Evolutionary conservation across 2,329 filamentous ascomycete species (phyloP), one percentile per base, ranked within the genome.

Genomic region (Alternaria novae-zelandiae): DNA sequence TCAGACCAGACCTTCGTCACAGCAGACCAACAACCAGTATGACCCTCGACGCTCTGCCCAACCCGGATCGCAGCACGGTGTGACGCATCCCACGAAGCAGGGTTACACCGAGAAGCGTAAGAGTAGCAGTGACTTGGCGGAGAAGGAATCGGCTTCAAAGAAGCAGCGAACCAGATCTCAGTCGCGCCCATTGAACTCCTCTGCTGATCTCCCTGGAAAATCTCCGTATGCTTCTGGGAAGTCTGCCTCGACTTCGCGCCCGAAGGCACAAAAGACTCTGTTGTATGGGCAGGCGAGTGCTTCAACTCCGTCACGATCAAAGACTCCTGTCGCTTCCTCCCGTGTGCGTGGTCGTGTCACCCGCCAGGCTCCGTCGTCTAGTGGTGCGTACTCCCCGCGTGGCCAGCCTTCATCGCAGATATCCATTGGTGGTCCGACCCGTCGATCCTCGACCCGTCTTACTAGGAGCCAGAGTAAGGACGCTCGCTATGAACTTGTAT

Each of bases 101-200:
- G 26, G 15, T 12, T n/a, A 28, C 13, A 51, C 26, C 15, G 56
- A 54, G 0, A 74, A 72, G 60, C 63, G 72, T 15, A 70, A 69
- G 49, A 53, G 32, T 21, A 32, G 59, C 8, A 44, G 25, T 5
- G 41, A 25, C 26, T 23, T 63, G 30, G 20, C 17, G n/a, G 58
- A 61, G 6, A 47, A 50, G 15, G 28, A 54, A 17, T 17, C 1
- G 12, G 11, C 46, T 10, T 47, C 47, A 13, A 74, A 74, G 56
- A 67, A 54, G n/a, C 47, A 54, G 20, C 57, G 61, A 1, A 59
- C 26, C 36, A 56, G 50, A 5, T 55, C 64, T n/a, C 57, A 57
- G 17, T 20, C 44, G 26, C 20, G 46, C 12, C n/a, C 23, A 9
- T 28, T 9, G 20, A 7, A 23, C 20, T 28, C 43, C 11, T 59